A percentile compares a stretch with the other conserved stretches of the same genome.
These are phyloP conservation scores for Dendrobium chrysotoxum DNA, from an alignment of 106 monocot species.

Conservation along the genomic window DNA sequence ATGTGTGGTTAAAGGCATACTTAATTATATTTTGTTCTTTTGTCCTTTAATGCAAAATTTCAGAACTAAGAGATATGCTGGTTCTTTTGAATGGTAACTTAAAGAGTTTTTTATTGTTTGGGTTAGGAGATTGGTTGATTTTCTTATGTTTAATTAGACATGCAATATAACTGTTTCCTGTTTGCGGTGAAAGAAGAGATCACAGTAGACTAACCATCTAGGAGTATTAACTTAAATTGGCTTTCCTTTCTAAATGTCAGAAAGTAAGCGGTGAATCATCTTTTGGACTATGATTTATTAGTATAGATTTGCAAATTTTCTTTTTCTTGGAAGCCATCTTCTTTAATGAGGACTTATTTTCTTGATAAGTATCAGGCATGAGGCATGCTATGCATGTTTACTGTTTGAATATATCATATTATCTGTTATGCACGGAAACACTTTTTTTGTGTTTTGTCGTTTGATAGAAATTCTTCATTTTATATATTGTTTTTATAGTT, in stretches of 20 bases:
- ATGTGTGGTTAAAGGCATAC: too few species aligned
- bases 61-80: too few species aligned
- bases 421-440: background rate
- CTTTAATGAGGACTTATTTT: background rate
- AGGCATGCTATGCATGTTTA: background rate
- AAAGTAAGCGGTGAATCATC: background rate
- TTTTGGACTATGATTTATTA: background rate
- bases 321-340: background rate
- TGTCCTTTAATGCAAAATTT: too few species aligned
- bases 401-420: background rate
- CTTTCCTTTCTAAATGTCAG: background rate
- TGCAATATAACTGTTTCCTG: background rate
- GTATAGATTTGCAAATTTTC: background rate
- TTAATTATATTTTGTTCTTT: too few species aligned
- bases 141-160: background rate
- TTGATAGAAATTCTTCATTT: background rate
- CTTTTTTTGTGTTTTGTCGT: background rate
- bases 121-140: background rate
- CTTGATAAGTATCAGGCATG: background rate
- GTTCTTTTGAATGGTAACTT: too few species aligned
- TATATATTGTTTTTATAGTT: background rate
- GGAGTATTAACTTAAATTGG: background rate
- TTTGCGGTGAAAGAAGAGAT: background rate
- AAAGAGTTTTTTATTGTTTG: background rate
- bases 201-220: background rate